These are phyloP conservation scores for Acorus calamus DNA, from an alignment of 106 monocot species.

Conservation along the genomic window DNA sequence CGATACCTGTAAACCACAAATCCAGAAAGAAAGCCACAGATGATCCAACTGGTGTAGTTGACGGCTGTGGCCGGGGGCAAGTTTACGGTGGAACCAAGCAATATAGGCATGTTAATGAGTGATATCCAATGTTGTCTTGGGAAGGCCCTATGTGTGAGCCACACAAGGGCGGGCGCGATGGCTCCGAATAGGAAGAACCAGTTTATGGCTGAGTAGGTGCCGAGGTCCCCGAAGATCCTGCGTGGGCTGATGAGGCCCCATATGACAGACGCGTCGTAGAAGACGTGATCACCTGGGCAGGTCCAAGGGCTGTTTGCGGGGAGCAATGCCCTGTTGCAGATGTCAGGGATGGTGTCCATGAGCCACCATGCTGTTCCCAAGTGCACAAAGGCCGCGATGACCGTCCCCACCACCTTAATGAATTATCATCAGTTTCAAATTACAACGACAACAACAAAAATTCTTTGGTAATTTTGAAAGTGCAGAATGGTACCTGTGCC, in stretches of 20 bases:
- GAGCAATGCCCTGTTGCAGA: constrained; percentile 6
- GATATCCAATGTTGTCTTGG: constrained; percentile 11
- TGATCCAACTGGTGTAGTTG: too few relatives aligned
- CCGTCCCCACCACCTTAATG: constrained; percentile 16
- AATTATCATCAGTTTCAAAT: not conserved
- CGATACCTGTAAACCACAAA: too few relatives aligned
- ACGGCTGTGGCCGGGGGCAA: too few relatives aligned
- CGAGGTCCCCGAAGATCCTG: constrained; percentile 16
- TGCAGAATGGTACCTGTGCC: constrained; percentile 11
- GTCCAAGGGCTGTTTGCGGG: constrained; percentile 17
- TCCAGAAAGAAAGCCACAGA: too few relatives aligned
- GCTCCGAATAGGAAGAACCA: constrained; percentile 23
- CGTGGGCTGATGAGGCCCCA: constrained; percentile 20
- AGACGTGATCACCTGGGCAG: constrained; percentile 19
- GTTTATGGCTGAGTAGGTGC: constrained; percentile 15
- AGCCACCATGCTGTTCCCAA: constrained; percentile 23
- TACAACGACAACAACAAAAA: not conserved
- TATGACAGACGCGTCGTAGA: constrained; percentile 22
- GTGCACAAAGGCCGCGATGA: constrained; percentile 11
- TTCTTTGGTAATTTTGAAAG: not conserved
- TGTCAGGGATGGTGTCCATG: constrained; percentile 8
- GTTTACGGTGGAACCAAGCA: not conserved
- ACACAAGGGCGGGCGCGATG: constrained; percentile 11
- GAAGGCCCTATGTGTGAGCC: constrained; percentile 9
- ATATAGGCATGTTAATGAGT: constrained; percentile 15